A percentile compares a stretch with the other conserved stretches of the same genome.
These are phyloP conservation scores for Leavenworthia alabamica DNA, from an alignment of 345 rosid genomes.

Conservation along the genomic window DNA sequence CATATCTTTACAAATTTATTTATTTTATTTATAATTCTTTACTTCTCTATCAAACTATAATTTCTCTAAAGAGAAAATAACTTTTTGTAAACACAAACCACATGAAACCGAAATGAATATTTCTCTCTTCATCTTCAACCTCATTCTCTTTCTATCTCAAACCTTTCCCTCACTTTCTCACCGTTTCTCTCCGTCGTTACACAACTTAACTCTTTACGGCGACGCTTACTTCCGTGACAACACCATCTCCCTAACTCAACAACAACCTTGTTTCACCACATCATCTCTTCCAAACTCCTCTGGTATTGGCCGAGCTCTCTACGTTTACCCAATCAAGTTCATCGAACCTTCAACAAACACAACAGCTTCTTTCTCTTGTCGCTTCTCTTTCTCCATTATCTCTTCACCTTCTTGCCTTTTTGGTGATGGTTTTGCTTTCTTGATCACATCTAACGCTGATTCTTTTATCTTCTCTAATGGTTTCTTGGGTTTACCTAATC, in stretches of 20 bases:
- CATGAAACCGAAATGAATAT: conserved; percentile 13
- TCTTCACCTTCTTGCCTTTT: conserved; percentile 50
- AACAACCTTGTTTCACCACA: conserved; percentile 34
- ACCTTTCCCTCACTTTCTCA: conserved; percentile 27
- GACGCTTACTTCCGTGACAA: conserved; percentile 48
- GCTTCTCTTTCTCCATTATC: conserved; percentile 60
- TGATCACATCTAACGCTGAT: conserved; percentile 62
- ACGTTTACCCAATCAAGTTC: conserved; percentile 50
- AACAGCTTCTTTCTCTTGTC: conserved; percentile 55
- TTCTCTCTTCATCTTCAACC: conserved; percentile 32
- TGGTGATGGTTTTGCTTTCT: conserved; percentile 77
- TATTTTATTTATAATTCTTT: neutral
- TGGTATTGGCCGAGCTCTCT: conserved; percentile 54
- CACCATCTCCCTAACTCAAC: conserved; percentile 62
- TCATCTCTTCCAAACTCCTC: conserved; percentile 30
- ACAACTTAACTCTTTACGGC: conserved; percentile 61
- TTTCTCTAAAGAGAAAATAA: neutral
- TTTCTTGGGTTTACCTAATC: conserved; percentile 59
- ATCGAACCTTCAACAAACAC: conserved; percentile 43
- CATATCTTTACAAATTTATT: neutral
- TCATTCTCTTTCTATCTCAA: conserved; percentile 30
- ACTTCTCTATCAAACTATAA: neutral
- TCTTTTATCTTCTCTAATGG: conserved; percentile 59
- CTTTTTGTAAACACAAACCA: neutral
- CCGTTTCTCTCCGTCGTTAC: conserved; percentile 31